Percentiles rank a stretch among this genome's conserved stretches.
These are phyloP conservation scores for Falciphora oryzae DNA, from an alignment of 2,329 filamentous ascomycete species.

Conservation along the genomic window DNA sequence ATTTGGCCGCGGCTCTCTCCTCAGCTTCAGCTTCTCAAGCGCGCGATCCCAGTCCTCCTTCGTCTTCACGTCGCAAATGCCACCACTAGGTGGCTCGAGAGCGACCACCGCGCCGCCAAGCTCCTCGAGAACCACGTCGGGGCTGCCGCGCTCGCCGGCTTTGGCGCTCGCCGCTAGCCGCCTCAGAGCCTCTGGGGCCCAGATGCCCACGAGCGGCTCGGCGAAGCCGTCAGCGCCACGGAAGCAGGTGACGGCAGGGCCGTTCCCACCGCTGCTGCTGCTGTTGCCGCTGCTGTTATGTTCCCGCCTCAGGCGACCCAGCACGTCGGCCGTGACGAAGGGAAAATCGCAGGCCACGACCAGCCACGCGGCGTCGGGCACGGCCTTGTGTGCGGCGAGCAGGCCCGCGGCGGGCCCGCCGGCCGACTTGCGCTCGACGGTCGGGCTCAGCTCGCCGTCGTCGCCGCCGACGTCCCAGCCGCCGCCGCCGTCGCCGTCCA, in stretches of 20 bases:
- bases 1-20: neutral
- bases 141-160: too few relatives aligned
- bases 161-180: neutral
- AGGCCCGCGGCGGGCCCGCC: conserved; percentile 18
- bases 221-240: conserved; percentile 21
- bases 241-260: conserved; percentile 28
- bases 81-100: neutral
- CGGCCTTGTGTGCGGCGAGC: conserved; percentile 23
- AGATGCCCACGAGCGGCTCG: conserved; percentile 30
- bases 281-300: conserved; percentile 11
- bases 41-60: neutral
- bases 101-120: neutral
- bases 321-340: conserved; percentile 20
- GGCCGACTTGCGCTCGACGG: too few relatives aligned
- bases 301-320: conserved; percentile 21
- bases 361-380: conserved; percentile 24
- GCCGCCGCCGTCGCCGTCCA: neutral
- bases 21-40: neutral
- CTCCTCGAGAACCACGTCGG: neutral
- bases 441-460: too few relatives aligned
- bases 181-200: conserved; percentile 25
- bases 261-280: too few relatives aligned
- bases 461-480: too few relatives aligned
- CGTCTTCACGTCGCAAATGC: neutral
- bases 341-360: conserved; percentile 29